phyloP scores from a whole-genome alignment of 2,329 filamentous ascomycete species.

The Pseudogymnoascus sp. region DNA sequence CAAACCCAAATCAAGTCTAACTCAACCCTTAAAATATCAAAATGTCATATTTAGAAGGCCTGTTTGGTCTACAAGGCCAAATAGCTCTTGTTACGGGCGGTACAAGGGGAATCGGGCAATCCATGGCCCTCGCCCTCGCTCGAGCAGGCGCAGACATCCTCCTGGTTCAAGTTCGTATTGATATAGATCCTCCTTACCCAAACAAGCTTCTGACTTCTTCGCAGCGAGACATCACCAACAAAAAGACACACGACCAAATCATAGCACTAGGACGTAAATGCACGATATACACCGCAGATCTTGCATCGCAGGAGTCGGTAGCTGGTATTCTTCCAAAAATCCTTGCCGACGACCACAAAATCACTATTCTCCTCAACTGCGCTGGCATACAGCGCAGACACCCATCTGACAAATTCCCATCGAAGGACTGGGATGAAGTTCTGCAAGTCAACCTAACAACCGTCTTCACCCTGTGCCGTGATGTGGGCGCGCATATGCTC shows the following conservation, averaged over 20 bases:
- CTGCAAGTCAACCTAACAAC: conserved; percentile 80
- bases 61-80: conserved; percentile 31
- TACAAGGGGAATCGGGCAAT: conserved; percentile 33
- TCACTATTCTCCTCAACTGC: conserved; percentile 73
- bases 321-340: conserved; percentile 52
- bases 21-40: not conserved
- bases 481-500: conserved; percentile 74
- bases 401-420: conserved; percentile 66
- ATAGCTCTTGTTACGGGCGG: conserved; percentile 32
- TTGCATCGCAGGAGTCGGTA: conserved; percentile 53
- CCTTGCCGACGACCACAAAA: conserved; percentile 43
- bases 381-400: conserved; percentile 82
- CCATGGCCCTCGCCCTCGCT: conserved; percentile 31
- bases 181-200: not conserved
- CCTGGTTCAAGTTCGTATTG: conserved; percentile 29
- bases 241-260: conserved; percentile 51
- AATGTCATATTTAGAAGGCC: conserved; percentile 8
- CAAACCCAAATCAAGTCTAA: not conserved
- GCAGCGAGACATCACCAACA: conserved; percentile 25
- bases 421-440: conserved; percentile 69
- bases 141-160: conserved; percentile 34
- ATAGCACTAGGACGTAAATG: conserved; percentile 58
- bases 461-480: conserved; percentile 71
- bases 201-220: not conserved
- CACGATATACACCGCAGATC: conserved; percentile 61